A percentile compares a stretch with the other conserved stretches of the same genome.
phyloP scores from a whole-genome alignment of 148 eudicot genomes.

The Tetragonia tetragonoides region DNA sequence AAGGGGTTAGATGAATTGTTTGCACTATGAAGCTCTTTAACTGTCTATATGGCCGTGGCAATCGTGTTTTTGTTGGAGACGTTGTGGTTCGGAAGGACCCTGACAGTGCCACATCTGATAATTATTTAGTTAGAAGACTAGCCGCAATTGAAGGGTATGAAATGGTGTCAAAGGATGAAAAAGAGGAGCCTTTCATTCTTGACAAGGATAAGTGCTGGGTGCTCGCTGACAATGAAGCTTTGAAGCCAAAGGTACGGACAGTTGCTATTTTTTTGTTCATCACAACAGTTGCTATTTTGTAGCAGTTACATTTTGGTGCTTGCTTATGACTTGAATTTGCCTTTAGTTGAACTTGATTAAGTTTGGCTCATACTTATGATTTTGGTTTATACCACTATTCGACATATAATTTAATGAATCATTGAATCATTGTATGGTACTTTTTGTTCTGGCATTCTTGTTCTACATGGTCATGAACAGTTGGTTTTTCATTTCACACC shows the following conservation, averaged over 20 bases:
- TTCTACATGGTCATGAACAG: neutral
- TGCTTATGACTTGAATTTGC: neutral
- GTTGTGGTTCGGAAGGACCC: slow-evolving; percentile 91
- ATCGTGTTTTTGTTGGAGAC: slow-evolving; percentile 80
- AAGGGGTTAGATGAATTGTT: neutral
- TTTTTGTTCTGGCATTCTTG: neutral
- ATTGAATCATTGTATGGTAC: neutral
- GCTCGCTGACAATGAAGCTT: slow-evolving; percentile 67
- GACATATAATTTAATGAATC: neutral
- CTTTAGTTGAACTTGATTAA: neutral
- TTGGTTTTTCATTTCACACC: neutral
- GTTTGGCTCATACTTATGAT: neutral
- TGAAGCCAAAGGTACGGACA: slow-evolving; percentile 66
- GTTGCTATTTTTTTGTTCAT: slow-evolving; percentile 48
- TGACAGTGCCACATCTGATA: slow-evolving; percentile 31
- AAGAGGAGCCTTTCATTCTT: slow-evolving; percentile 87
- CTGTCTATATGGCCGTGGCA: slow-evolving; percentile 33
- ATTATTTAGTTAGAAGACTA: slow-evolving; percentile 75
- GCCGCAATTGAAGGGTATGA: slow-evolving; percentile 91
- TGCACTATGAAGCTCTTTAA: neutral
- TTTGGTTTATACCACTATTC: neutral
- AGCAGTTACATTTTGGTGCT: neutral
- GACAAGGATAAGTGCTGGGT: slow-evolving; percentile 92
- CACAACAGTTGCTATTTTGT: slow-evolving; percentile 26
- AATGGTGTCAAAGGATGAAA: slow-evolving; percentile 90